Evolutionary conservation across 139 green algal genomes (phyloP).

Genomic region (Zygnema circumcarinatum): DNA sequence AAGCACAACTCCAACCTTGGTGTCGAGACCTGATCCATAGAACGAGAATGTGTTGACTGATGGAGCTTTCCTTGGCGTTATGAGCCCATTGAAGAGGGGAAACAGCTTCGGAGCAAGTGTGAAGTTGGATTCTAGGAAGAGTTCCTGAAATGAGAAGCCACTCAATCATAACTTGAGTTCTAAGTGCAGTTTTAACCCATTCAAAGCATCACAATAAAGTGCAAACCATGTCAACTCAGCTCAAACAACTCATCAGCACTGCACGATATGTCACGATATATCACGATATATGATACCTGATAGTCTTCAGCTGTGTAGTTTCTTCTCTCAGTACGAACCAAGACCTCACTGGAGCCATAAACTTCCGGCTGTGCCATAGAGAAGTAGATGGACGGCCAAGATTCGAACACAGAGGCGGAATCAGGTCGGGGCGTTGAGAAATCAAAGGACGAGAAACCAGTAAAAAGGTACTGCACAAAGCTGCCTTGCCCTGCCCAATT

Average conservation of each 20-base stretch:
- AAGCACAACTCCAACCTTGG: not conserved
- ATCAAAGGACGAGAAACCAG: not conserved
- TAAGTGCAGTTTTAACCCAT: not conserved
- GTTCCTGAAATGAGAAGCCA: too few species aligned
- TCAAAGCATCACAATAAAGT: too few species aligned
- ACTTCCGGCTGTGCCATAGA: conserved; percentile 15
- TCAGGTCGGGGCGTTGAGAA: conserved; percentile 5
- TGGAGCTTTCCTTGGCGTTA: not conserved
- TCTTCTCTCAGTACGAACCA: not conserved
- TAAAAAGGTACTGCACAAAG: conserved; percentile 5
- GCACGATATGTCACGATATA: not conserved
- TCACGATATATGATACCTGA: not conserved
- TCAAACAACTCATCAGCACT: not conserved
- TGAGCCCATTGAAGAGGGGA: conserved; percentile 18
- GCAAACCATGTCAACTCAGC: too few species aligned
- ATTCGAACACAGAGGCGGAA: not conserved
- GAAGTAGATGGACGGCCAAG: conserved; percentile 16
- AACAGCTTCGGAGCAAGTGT: conserved; percentile 2
- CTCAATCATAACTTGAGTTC: not conserved
- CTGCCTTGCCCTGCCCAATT: conserved; percentile 19
- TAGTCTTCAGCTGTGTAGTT: conserved; percentile 10
- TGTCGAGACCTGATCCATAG: conserved; percentile 10
- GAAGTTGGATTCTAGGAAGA: not conserved
- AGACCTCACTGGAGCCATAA: not conserved
- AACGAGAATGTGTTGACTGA: not conserved